Conservation (phyloP, 1,284 basidiomycete species). For the Inonotus obliquus region DNA sequence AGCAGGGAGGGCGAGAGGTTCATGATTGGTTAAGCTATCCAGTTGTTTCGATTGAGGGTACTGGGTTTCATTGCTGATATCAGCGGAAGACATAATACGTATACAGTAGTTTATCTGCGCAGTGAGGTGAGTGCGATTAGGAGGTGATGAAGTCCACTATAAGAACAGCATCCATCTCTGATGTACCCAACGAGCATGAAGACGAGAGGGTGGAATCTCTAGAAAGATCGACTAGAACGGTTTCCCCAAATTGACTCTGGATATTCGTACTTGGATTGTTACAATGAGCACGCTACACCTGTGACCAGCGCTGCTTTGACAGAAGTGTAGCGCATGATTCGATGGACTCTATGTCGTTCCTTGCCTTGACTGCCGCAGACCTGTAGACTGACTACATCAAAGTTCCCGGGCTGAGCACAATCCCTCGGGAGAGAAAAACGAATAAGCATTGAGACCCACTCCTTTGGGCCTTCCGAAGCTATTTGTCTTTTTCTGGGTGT, state of each 20-base stretch:
- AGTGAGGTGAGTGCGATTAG: neutral
- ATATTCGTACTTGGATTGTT: neutral
- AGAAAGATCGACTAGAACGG: neutral
- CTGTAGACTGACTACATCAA: too few species aligned
- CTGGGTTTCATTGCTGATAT: neutral
- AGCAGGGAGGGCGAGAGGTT: slow-evolving; percentile 3
- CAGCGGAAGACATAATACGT: neutral
- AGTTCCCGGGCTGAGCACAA: too few species aligned
- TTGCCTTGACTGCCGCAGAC: too few species aligned
- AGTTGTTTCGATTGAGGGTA: neutral
- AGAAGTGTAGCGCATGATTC: too few species aligned
- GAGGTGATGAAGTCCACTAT: neutral
- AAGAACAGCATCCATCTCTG: neutral
- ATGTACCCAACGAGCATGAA: neutral
- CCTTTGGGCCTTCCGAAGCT: too few species aligned
- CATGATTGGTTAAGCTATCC: neutral
- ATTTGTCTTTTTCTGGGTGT: too few species aligned
- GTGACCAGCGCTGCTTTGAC: too few species aligned
- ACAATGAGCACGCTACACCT: too few species aligned
- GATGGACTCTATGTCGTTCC: too few species aligned
- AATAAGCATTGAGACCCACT: too few species aligned
- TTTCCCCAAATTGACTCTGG: neutral
- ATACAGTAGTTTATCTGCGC: neutral
- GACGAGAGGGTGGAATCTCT: neutral
- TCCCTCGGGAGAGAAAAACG: too few species aligned